phyloP scores from a whole-genome alignment of 2,329 filamentous ascomycete species.

The Apiospora pterosperma region DNA sequence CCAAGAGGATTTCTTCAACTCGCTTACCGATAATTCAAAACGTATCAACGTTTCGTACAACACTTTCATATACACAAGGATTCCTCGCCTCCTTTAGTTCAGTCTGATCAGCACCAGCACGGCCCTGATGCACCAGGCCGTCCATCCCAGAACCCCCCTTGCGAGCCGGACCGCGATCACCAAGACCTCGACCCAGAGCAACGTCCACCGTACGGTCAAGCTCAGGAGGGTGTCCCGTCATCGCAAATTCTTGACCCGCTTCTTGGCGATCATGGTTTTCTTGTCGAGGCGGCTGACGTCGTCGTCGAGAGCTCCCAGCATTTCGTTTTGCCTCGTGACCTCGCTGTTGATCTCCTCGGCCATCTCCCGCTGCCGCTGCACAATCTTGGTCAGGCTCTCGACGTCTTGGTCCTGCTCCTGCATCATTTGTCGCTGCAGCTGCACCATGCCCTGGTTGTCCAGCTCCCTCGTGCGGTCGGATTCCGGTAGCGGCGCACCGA shows the following conservation, averaged over 20 bases:
- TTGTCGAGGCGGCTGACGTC: conserved; percentile 63
- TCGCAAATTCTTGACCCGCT: conserved; percentile 47
- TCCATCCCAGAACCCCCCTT: conserved; percentile 15
- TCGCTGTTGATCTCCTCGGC: conserved; percentile 73
- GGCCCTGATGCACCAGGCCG: conserved; percentile 16
- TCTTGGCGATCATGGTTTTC: conserved; percentile 74
- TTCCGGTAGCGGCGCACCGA: conserved; percentile 71
- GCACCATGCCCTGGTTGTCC: conserved; percentile 71
- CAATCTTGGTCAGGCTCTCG: conserved; percentile 63
- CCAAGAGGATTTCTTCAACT: background rate
- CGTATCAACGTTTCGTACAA: background rate
- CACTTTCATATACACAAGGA: background rate
- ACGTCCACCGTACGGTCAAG: conserved; percentile 11
- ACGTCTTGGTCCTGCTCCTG: conserved; percentile 72
- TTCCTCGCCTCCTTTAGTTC: background rate
- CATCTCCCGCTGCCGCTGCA: conserved; percentile 73
- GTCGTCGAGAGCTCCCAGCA: conserved; percentile 64
- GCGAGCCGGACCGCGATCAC: conserved; percentile 14
- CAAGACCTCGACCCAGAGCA: conserved; percentile 15
- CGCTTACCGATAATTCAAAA: background rate
- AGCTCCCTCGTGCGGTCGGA: conserved; percentile 73
- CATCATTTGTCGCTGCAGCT: conserved; percentile 73
- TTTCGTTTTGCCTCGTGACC: conserved; percentile 66
- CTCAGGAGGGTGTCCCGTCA: conserved; percentile 11
- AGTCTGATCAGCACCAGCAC: conserved; percentile 12